A percentile compares a stretch with the other conserved stretches of the same genome.
phyloP scores from a whole-genome alignment of 108 stramenopile species.

The Nannochloropsis gaditana region DNA sequence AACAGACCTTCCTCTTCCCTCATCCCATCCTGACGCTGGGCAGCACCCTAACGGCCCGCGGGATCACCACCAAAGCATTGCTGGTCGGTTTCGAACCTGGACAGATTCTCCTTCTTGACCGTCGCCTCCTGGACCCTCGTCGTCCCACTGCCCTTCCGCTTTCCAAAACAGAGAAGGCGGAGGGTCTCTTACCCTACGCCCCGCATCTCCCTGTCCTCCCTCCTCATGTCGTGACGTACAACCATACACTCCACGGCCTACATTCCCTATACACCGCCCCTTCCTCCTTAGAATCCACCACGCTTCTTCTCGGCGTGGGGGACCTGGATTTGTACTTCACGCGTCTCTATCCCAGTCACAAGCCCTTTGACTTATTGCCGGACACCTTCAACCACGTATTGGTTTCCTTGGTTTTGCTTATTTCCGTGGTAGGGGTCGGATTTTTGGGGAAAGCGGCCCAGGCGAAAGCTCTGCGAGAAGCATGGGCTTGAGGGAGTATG shows the following conservation, averaged over 20 bases:
- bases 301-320: slow-evolving; percentile 48
- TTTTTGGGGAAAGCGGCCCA: slow-evolving; percentile 11
- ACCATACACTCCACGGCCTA: slow-evolving; percentile 28
- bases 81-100: slow-evolving; percentile 65
- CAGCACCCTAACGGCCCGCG: slow-evolving; percentile 72
- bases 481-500: background rate
- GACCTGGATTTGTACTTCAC: slow-evolving; percentile 46
- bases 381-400: slow-evolving; percentile 54
- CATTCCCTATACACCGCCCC: slow-evolving; percentile 34
- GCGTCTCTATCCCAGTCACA: slow-evolving; percentile 45
- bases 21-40: slow-evolving; percentile 76
- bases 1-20: slow-evolving; percentile 70
- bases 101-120: slow-evolving; percentile 62
- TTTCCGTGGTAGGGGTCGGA: background rate
- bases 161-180: slow-evolving; percentile 50
- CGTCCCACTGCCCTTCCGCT: slow-evolving; percentile 67
- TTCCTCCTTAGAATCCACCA: slow-evolving; percentile 49
- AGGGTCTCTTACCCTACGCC: slow-evolving; percentile 52
- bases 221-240: slow-evolving; percentile 37
- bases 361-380: slow-evolving; percentile 53
- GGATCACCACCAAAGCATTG: slow-evolving; percentile 76
- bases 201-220: slow-evolving; percentile 49
- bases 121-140: slow-evolving; percentile 77
- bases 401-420: slow-evolving; percentile 43
- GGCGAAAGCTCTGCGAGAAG: slow-evolving; percentile 9